Evolutionary conservation across 2,329 filamentous ascomycete species (phyloP).

Genomic region (Dichotomopilus funicola): DNA sequence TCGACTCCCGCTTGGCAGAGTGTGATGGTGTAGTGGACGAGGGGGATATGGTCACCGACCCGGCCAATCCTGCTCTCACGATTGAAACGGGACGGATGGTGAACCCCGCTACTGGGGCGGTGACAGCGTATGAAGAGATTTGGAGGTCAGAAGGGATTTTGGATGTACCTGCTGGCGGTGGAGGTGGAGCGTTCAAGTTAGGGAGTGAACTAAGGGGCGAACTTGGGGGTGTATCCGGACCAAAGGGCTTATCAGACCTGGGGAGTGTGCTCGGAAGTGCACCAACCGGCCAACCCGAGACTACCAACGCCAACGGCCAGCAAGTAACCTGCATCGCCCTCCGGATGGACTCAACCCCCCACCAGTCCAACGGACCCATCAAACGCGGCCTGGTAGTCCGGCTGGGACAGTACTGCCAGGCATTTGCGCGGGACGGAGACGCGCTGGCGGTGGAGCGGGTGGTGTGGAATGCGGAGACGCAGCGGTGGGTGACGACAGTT

Average conservation of each 20-base stretch:
- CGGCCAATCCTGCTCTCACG: constrained; percentile 38
- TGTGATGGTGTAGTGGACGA: constrained; percentile 42
- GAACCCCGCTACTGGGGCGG: constrained; percentile 46
- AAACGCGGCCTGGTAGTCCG: constrained; percentile 15
- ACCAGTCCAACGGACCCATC: not conserved
- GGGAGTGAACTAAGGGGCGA: no score
- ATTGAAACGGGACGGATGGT: constrained; percentile 56
- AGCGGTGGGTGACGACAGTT: constrained; percentile 4
- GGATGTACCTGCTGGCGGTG: constrained; percentile 22
- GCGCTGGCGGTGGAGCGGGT: constrained; percentile 10
- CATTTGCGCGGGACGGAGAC: constrained; percentile 9
- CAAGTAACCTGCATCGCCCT: constrained; percentile 35
- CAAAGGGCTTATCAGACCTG: no score
- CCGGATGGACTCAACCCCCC: constrained; percentile 25
- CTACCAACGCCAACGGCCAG: no score
- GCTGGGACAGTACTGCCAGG: constrained; percentile 15
- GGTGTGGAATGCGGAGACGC: constrained; percentile 7
- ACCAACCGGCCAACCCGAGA: no score
- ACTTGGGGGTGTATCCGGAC: no score
- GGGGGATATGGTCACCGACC: constrained; percentile 44
- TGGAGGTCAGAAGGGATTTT: constrained; percentile 47
- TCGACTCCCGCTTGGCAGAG: constrained; percentile 45
- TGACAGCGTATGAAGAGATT: constrained; percentile 58
- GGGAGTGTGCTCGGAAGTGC: no score
- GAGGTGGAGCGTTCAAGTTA: not conserved